Evolutionary conservation across 75 land plant genomes (phyloP), one percentile per base, ranked within the genome.

Genomic region (Cunninghamia lanceolata): DNA sequence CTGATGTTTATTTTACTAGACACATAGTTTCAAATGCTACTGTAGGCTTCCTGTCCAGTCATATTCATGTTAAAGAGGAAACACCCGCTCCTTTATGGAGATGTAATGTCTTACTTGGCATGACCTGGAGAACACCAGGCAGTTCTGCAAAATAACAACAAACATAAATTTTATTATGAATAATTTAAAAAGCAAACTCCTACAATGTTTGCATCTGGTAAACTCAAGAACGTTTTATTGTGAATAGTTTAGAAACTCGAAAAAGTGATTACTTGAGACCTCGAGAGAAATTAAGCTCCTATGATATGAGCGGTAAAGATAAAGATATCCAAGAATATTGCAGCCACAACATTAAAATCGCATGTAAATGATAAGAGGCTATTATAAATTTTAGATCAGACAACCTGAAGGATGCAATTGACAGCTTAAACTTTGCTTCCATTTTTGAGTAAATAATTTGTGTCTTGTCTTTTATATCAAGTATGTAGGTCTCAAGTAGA

Each of bases 81-180:
- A 78, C 3, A 35, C 81, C 42, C 35, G 81, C 83, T 40, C 83
- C 83, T 40, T 9, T 6, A 82, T 82, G 83, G 21, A 82, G 83
- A 40, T 82, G 83, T 3, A 17, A 82, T 7, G 56, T 86, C 50
- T 25, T 43, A 59, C 84, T 82, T 28, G 89, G 89, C 34, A 88
- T 46, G 28, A 88, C 87, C 78, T 85, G 83, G 28, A 88, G 87
- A 30, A 88, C 89, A 42, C 89, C 89, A 30, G 89, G 89, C 32
- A 75, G 75, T 75, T 88, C 89, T 88, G 87, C 88, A 82, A 82
- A 82, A 43, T 17, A 43, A 82, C 30, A 43, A 80, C 43, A 40
- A 82, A 43, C 35, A 40, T 0, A 17, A 17, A 32, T 70, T 30
- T 32, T 68, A 30, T 68, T n/a, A 68, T n/a, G 73, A 68, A 34